These are phyloP conservation scores for Gillenia trifoliata DNA, from an alignment of 306 rosid species.

Conservation along the genomic window DNA sequence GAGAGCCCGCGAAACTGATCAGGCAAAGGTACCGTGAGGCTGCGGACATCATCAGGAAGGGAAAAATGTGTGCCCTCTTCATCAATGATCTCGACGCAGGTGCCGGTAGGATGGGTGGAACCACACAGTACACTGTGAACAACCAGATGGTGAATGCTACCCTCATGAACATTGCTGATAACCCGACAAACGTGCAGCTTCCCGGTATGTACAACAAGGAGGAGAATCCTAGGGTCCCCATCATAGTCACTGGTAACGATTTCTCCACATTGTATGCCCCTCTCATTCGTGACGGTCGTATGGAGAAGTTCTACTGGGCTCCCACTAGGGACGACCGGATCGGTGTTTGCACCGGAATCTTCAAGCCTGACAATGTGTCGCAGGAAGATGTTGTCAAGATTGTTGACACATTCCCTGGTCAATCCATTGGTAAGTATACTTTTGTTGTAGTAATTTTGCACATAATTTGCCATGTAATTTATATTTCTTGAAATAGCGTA, in stretches of 20 bases:
- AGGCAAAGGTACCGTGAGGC: constrained; percentile 45
- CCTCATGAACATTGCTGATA: constrained; percentile 60
- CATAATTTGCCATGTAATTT: neutral
- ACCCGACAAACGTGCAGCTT: constrained; percentile 55
- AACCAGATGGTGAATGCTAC: constrained; percentile 64
- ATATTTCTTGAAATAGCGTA: neutral
- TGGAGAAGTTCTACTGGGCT: constrained; percentile 64
- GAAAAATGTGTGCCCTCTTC: constrained; percentile 53
- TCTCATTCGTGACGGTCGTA: constrained; percentile 60
- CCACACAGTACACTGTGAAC: constrained; percentile 59
- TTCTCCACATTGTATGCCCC: constrained; percentile 60
- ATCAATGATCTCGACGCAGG: constrained; percentile 64
- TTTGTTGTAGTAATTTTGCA: neutral
- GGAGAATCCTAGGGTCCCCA: constrained; percentile 48
- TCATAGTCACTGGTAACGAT: constrained; percentile 53
- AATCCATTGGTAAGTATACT: constrained; percentile 43
- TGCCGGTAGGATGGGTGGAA: constrained; percentile 55
- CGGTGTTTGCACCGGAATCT: constrained; percentile 47
- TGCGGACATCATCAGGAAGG: constrained; percentile 45
- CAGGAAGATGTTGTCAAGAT: constrained; percentile 37
- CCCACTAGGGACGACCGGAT: constrained; percentile 54
- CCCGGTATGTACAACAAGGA: constrained; percentile 60
- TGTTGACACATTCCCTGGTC: constrained; percentile 55
- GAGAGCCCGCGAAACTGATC: constrained; percentile 48
- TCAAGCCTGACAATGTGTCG: constrained; percentile 38